Percentiles rank a stretch among this genome's conserved stretches.
These are phyloP conservation scores for Eucalyptus shirleyi DNA, from an alignment of 345 rosid genomes.

Conservation along the genomic window DNA sequence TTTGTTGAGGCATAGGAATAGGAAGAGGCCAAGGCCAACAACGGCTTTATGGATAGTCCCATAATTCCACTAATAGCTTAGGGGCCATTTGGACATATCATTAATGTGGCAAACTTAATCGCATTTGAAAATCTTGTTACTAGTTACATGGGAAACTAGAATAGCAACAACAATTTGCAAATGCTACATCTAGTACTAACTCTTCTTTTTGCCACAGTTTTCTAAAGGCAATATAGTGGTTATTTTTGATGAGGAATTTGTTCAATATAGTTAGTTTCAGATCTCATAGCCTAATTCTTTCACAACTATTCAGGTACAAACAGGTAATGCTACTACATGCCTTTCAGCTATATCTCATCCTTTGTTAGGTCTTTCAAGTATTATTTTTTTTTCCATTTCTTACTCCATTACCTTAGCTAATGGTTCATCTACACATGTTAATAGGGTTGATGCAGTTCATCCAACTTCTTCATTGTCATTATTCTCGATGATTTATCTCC, in stretches of 20 bases:
- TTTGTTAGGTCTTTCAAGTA: not conserved
- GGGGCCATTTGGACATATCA: not conserved
- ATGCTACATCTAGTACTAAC: not conserved
- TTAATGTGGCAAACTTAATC: not conserved
- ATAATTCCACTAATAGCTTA: not conserved
- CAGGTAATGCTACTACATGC: accelerated
- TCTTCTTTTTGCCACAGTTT: not conserved
- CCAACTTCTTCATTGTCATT: not conserved
- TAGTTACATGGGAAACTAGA: not conserved
- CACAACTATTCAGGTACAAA: accelerated
- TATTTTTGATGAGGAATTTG: not conserved
- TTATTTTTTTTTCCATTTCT: not conserved
- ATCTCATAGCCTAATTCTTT: not conserved
- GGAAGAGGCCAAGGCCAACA: not conserved
- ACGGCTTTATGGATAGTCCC: not conserved
- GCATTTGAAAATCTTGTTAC: not conserved
- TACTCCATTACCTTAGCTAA: not conserved
- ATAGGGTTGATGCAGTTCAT: not conserved
- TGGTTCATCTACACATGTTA: not conserved
- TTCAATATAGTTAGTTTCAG: not conserved
- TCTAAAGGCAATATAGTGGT: not conserved
- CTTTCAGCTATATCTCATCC: not conserved
- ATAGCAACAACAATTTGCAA: not conserved
- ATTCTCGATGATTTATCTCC: not conserved
- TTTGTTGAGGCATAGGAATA: not conserved